Evolutionary conservation across 78 protist genomes (phyloP), one percentile per base, ranked within the genome.

Genomic region (Dictyostelium intermedium): DNA sequence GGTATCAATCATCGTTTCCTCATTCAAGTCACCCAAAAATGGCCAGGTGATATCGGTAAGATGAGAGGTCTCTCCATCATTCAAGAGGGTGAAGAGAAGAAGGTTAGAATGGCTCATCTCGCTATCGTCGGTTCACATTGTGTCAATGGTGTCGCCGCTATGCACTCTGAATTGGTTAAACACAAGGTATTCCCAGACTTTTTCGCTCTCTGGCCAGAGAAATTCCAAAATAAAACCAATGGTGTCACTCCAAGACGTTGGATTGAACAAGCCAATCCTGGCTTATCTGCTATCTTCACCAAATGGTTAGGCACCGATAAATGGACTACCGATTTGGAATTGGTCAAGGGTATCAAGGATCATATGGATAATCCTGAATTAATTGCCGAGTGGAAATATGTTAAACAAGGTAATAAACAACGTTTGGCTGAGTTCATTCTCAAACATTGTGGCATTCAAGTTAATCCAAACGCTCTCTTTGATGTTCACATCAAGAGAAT

Each of bases 181-280:
- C 14, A 50, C 56, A 32, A 83, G 27, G 84, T 92, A n/a, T 97
- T 97, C 98, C 85, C 92, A 78, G 97, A 97, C 77, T 98, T 98
- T 84, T 72, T 50, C 86, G 87, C 93, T 30, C 10, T 99, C 60
- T 97, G 76, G 85, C 98, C 98, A 53, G 82, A 94, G 30, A 96
- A 97, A 77, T 98, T 99, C 97, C 95, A 85, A 39, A 97, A 98
- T 94, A 97, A 93, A 96, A 99, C 99, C 86, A 99, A 99, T 93
- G 99, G 99, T 76, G 98, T 99, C 69, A 99, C 99, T 5, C 98
- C 98, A 61, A 95, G 99, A 72, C 96, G 99, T 74, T 99, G 99
- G 99, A 83, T 99, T 60, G 81, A 91, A 41, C 94, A 87, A 84
- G 80, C 95, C 93, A 99, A 99, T 96, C 97, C 98, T 61, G 83